These are phyloP conservation scores for Didymella pinodella DNA, from an alignment of 2,329 filamentous ascomycete genomes.

Conservation along the genomic window DNA sequence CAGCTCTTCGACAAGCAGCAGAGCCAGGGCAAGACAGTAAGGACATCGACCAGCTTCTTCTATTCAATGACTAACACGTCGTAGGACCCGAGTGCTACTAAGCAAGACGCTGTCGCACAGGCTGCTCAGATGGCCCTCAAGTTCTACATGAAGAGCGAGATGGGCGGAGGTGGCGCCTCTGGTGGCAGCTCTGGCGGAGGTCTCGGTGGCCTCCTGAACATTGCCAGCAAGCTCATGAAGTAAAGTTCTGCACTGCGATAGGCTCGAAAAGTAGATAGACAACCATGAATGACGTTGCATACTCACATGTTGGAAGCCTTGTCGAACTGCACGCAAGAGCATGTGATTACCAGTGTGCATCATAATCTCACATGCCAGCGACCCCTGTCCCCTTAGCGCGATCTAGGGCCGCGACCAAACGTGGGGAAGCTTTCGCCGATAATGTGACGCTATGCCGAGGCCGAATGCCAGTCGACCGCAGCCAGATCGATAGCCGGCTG, in stretches of 20 bases:
- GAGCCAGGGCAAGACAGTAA: slow-evolving; percentile 62
- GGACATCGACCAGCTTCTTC: slow-evolving; percentile 29
- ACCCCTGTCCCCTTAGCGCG: slow-evolving; percentile 29
- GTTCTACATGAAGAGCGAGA: slow-evolving; percentile 85
- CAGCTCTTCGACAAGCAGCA: slow-evolving; percentile 74
- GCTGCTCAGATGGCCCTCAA: slow-evolving; percentile 88
- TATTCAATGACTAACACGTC: slow-evolving; percentile 54
- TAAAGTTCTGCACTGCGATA: slow-evolving; percentile 23
- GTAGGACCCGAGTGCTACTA: slow-evolving; percentile 66
- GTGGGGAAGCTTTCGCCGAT: slow-evolving; percentile 44
- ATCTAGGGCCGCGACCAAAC: slow-evolving; percentile 26
- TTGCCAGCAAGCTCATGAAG: slow-evolving; percentile 69
- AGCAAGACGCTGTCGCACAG: slow-evolving; percentile 79
- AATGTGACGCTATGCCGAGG: slow-evolving; percentile 49
- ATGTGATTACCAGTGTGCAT: slow-evolving; percentile 23
- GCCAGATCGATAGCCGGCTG: slow-evolving; percentile 26
- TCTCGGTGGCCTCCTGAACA: slow-evolving; percentile 60
- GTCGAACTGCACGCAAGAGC: slow-evolving; percentile 15
- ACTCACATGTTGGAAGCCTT: neutral
- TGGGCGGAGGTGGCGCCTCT: slow-evolving; percentile 55
- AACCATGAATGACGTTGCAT: neutral
- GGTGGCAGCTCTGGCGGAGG: slow-evolving; percentile 53
- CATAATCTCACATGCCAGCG: slow-evolving; percentile 39
- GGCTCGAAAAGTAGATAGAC: neutral
- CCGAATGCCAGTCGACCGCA: slow-evolving; percentile 35